Evolutionary conservation across 805 yeast genomes (phyloP).

Genomic region (Wickerhamomyces xylosicus): DNA sequence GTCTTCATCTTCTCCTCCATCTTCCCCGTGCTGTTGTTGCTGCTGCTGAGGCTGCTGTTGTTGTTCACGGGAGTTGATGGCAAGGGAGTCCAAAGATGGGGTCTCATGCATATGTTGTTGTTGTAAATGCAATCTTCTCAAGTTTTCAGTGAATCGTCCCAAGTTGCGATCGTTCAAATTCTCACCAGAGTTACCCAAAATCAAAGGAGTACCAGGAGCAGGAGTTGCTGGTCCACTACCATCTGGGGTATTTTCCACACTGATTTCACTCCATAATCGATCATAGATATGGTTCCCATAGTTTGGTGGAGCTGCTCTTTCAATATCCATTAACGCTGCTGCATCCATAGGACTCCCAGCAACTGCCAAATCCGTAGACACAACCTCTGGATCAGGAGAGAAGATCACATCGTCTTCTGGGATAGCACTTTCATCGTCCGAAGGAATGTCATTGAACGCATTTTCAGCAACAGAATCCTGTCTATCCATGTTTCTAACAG

Average conservation of each 20-base stretch:
- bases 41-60: neutral
- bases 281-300: constrained; percentile 79
- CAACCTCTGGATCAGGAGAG: constrained; percentile 24
- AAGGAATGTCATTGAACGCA: constrained; percentile 14
- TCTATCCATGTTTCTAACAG: constrained; percentile 29
- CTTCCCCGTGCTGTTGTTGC: constrained; percentile 4
- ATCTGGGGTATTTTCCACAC: constrained; percentile 22
- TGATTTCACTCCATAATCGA: constrained; percentile 59
- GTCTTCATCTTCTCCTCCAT: constrained; percentile 15
- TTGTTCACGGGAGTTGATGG: constrained; percentile 3
- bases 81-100: constrained; percentile 15
- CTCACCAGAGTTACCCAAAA: constrained; percentile 10
- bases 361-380: constrained; percentile 11
- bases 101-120: constrained; percentile 26
- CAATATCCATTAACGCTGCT: constrained; percentile 24
- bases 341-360: neutral
- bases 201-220: constrained; percentile 13
- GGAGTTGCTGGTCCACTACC: constrained; percentile 23
- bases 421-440: constrained; percentile 12
- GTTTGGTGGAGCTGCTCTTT: constrained; percentile 71
- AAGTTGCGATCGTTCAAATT: constrained; percentile 19
- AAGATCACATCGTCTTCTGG: constrained; percentile 29
- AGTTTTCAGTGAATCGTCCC: constrained; percentile 36
- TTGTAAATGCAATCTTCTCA: constrained; percentile 40
- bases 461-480: constrained; percentile 14